Base-by-base conservation (phyloP, 2,329 filamentous ascomycete species). In the Colletotrichum destructivum region DNA sequence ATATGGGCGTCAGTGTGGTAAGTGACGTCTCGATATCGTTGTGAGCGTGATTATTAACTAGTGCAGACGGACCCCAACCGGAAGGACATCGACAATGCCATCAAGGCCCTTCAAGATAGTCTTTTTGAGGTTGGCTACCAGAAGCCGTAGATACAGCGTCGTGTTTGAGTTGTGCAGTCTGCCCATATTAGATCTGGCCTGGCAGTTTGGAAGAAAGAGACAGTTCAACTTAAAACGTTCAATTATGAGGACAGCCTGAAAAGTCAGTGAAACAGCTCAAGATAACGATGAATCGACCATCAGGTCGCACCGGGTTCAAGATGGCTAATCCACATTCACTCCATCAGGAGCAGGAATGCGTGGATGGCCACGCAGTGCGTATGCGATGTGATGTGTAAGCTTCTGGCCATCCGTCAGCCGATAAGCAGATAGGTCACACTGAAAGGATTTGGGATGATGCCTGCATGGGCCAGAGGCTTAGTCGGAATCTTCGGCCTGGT, bases 1-100 rank as follows among this genome's bases (percentile, higher is more conserved):
- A 98, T 82, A 99, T 99, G 96, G 96, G 96, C 76, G 94, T 98
- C 74, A 96, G 93, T 80, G 93, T 95, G 76, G 90, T 91, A 84
- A 84, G 90, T 87, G 26, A 15, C 21, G 15, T 40, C 38, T n/a
- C 31, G 49, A 62, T 49, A 64, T 13, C 11, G 68, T 75, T 63
- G 79, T 79, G 74, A 78, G 67, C 16, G n/a, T 42, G 38, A 57
- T 23, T 57, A 21, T 44, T 54, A 49, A 75, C 65, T 2, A 13
- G 38, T 23, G 71, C 66, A 91, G 84, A 94, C 92, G 78, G 94
- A 98, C 79, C 89, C 94, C 38, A 90, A 89, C 74, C 89, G 95
- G 74, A 88, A 88, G 63, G 94, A 99, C 80, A 90, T 98, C 77
- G 93, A 97, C 74, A 93, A 92, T 78, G 96, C 96, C 1, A 87